phyloP scores from a whole-genome alignment of 2,329 filamentous ascomycete species.

The Botrytis deweyae region DNA sequence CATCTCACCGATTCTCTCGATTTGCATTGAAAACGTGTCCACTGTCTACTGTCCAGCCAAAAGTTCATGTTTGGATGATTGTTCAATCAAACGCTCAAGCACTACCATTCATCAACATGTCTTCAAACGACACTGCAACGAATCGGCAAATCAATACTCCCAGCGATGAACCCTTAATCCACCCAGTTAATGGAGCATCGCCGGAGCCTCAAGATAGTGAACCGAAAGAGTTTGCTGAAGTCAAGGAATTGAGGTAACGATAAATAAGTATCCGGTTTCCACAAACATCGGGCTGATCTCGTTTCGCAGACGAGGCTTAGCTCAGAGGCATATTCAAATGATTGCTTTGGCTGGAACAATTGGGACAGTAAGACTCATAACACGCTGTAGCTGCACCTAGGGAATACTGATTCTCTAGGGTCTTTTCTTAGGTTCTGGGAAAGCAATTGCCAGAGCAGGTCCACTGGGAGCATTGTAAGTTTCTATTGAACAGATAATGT shows the following conservation, averaged over 20 bases:
- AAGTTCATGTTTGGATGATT: neutral
- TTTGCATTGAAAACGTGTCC: neutral
- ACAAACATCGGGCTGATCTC: neutral
- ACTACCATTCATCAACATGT: neutral
- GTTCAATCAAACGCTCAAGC: neutral
- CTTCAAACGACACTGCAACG: no score
- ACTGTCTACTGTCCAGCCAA: neutral
- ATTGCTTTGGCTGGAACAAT: constrained; percentile 46
- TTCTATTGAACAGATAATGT: neutral
- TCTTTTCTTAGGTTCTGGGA: constrained; percentile 44
- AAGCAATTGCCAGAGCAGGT: constrained; percentile 51
- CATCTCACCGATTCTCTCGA: no score
- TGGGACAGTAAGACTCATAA: constrained; percentile 38
- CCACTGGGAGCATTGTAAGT: constrained; percentile 49
- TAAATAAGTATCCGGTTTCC: neutral
- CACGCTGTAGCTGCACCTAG: no score
- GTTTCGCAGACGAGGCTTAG: constrained; percentile 34
- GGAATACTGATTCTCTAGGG: constrained; percentile 11
- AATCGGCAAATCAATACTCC: neutral
- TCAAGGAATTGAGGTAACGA: constrained; percentile 19
- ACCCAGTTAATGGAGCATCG: neutral
- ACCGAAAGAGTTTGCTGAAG: constrained; percentile 17
- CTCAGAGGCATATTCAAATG: constrained; percentile 46
- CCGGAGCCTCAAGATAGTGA: neutral
- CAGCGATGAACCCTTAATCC: constrained; percentile 9